Evolutionary conservation across 164 flowering plant species (phyloP).

Genomic region (Vitis riparia): DNA sequence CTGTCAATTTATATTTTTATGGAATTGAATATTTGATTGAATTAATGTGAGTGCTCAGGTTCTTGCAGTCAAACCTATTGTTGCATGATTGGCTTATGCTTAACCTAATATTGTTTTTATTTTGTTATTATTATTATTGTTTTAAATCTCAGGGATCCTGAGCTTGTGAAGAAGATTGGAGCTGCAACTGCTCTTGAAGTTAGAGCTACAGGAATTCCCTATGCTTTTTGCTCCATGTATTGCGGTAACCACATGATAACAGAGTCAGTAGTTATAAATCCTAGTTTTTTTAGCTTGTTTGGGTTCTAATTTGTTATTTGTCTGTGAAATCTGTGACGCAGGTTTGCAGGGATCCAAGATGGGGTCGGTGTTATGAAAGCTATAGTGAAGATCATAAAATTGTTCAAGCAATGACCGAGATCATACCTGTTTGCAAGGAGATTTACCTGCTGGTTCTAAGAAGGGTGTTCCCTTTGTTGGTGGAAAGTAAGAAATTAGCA

Average conservation of each 20-base stretch:
- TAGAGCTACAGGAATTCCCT: slow-evolving; percentile 51
- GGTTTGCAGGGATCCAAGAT: slow-evolving; percentile 71
- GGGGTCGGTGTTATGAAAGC: slow-evolving; percentile 71
- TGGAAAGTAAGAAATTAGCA: slow-evolving; percentile 39
- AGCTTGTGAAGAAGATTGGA: slow-evolving; percentile 31
- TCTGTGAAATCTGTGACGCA: slow-evolving; percentile 6
- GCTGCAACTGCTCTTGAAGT: no score
- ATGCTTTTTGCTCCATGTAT: slow-evolving; percentile 61
- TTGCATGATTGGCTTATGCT: no score
- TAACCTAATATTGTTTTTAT: no score
- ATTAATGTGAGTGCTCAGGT: no score
- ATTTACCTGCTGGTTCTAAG: slow-evolving; percentile 25
- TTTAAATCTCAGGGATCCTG: slow-evolving; percentile 39
- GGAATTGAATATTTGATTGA: no score
- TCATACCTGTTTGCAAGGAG: slow-evolving; percentile 59
- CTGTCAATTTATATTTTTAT: no score
- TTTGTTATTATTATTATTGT: no score
- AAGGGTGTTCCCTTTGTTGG: slow-evolving; percentile 47
- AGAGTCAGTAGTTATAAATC: neutral
- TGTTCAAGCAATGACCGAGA: slow-evolving; percentile 52
- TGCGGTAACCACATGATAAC: slow-evolving; percentile 34
- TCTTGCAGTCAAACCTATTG: no score
- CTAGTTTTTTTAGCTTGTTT: neutral
- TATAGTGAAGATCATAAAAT: slow-evolving; percentile 52
- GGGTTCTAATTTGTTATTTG: neutral